Conservation (phyloP, 225 moss, liverwort and hornwort species). For the Physcomitrellopsis africana region DNA sequence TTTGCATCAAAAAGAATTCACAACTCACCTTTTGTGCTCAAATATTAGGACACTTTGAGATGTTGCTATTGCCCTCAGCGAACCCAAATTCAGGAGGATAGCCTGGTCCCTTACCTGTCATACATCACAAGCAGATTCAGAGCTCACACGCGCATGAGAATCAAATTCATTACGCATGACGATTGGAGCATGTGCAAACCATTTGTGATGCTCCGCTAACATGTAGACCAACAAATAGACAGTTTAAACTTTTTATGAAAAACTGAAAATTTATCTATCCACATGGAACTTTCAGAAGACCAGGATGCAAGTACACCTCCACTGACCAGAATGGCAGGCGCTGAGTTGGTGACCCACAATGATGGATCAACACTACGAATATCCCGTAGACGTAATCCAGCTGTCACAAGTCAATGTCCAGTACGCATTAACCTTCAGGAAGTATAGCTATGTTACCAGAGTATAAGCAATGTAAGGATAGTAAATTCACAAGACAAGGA, state of each 20-base stretch:
- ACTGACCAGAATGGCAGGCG: slow-evolving; percentile 83
- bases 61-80: slow-evolving; percentile 85
- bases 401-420: slow-evolving; percentile 36
- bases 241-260: slow-evolving; percentile 1
- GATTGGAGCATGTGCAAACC: slow-evolving; percentile 19
- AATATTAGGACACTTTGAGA: slow-evolving; percentile 91
- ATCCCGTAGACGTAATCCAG: slow-evolving; percentile 89
- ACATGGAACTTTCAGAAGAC: background rate
- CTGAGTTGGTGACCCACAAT: slow-evolving; percentile 93
- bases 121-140: slow-evolving; percentile 28
- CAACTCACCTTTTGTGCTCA: slow-evolving; percentile 69
- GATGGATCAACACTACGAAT: slow-evolving; percentile 97
- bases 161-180: background rate
- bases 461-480: background rate
- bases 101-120: slow-evolving; percentile 89
- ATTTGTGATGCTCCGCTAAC: slow-evolving; percentile 5
- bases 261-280: background rate
- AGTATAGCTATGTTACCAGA: background rate
- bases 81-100: slow-evolving; percentile 91
- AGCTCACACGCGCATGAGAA: background rate
- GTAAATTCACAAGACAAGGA: background rate
- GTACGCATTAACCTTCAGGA: slow-evolving; percentile 26
- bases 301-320: background rate
- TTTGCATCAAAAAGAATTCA: background rate
- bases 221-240: background rate